Conservation (phyloP, 1,284 basidiomycete species). For the Papiliotrema nemorosa region DNA sequence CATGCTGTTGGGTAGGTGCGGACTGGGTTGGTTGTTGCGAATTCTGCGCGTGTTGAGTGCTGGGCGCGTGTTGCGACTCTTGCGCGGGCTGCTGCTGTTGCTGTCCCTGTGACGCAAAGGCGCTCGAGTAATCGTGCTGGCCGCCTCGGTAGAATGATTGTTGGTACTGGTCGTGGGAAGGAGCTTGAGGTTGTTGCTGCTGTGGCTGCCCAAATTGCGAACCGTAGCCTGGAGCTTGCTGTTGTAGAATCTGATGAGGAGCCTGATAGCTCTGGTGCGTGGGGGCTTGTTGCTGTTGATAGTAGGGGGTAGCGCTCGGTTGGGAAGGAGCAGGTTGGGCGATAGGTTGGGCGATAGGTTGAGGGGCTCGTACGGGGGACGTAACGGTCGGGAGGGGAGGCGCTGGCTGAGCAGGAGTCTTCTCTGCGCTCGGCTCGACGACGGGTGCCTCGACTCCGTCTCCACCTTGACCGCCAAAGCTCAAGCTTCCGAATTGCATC, state of each 20-base stretch:
- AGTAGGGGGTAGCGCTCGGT: conserved; percentile 7
- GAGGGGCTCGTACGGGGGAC: conserved; percentile 10
- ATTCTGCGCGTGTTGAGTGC: conserved; percentile 15
- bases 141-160: conserved; percentile 7
- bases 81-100: conserved; percentile 8
- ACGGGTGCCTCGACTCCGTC: conserved; percentile 45
- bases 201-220: conserved; percentile 30
- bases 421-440: conserved; percentile 22
- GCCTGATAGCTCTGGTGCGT: conserved; percentile 20
- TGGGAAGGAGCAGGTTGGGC: conserved; percentile 6
- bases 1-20: conserved; percentile 13
- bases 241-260: conserved; percentile 38
- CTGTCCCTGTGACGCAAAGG: conserved; percentile 5
- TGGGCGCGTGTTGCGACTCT: conserved; percentile 4
- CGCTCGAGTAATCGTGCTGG: conserved; percentile 5
- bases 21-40: conserved; percentile 10
- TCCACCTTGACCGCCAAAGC: conserved; percentile 47
- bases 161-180: conserved; percentile 7
- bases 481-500: conserved; percentile 50
- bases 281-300: conserved; percentile 15
- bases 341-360: conserved; percentile 4
- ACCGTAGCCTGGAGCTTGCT: conserved; percentile 23
- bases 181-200: conserved; percentile 9
- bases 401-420: conserved; percentile 16
- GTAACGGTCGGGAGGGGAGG: conserved; percentile 16